Evolutionary conservation across 192 early-diverging fungal species (phyloP).

Genomic region (Podila epigama): DNA sequence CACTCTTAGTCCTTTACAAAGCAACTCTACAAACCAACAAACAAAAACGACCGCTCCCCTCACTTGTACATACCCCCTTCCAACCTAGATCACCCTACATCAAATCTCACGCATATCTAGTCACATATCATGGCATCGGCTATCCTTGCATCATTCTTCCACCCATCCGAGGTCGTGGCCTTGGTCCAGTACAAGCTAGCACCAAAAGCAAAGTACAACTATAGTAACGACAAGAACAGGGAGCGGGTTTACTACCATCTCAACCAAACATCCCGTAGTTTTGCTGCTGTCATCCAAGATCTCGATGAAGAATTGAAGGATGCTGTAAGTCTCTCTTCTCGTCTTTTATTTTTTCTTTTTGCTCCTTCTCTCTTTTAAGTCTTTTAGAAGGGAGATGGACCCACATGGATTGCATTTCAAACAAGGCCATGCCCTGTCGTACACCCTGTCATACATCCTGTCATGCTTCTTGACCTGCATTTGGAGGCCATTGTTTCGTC

Average conservation of each 20-base stretch:
- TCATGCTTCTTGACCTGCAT: too few relatives aligned
- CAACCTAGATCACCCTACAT: not conserved
- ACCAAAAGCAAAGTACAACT: constrained; percentile 61
- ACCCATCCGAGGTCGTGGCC: constrained; percentile 88
- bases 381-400: too few relatives aligned
- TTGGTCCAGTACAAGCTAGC: constrained; percentile 72
- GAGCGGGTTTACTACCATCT: constrained; percentile 90
- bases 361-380: not conserved
- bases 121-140: constrained; percentile 55
- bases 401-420: too few relatives aligned
- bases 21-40: not conserved
- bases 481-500: too few relatives aligned
- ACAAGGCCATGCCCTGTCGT: too few relatives aligned
- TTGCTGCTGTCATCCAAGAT: constrained; percentile 93
- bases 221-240: constrained; percentile 56
- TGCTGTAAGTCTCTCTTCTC: constrained; percentile 53
- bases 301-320: constrained; percentile 81
- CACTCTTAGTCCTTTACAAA: not conserved
- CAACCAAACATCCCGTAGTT: constrained; percentile 94
- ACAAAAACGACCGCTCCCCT: not conserved
- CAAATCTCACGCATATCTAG: not conserved
- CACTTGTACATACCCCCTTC: not conserved
- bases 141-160: constrained; percentile 72
- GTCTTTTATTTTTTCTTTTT: not conserved
- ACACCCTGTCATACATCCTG: too few relatives aligned